Conservation (phyloP, 2,329 filamentous ascomycete species). For the Albifimbria verrucaria region DNA sequence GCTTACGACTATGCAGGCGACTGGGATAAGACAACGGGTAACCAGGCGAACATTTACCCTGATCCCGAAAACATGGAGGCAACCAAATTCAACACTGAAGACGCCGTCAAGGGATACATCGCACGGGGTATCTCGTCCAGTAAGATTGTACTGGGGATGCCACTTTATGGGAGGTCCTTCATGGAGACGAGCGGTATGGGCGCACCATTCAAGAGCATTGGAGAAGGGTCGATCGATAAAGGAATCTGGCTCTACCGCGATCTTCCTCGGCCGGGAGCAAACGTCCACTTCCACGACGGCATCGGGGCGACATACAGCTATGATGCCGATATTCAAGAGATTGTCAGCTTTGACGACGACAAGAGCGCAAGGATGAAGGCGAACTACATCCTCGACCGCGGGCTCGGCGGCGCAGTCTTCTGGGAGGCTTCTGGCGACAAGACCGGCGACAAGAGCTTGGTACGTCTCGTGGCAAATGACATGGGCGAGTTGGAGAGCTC, state of each 20-base stretch:
- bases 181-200: slow-evolving; percentile 65
- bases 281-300: slow-evolving; percentile 52
- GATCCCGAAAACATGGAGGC: slow-evolving; percentile 46
- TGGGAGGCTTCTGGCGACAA: slow-evolving; percentile 77
- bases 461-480: slow-evolving; percentile 44
- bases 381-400: slow-evolving; percentile 54
- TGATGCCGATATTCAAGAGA: slow-evolving; percentile 51
- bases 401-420: slow-evolving; percentile 75
- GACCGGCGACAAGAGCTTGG: slow-evolving; percentile 51
- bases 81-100: slow-evolving; percentile 68
- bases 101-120: slow-evolving; percentile 54
- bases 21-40: slow-evolving; percentile 61
- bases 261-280: slow-evolving; percentile 59
- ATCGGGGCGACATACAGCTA: slow-evolving; percentile 70
- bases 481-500: slow-evolving; percentile 47
- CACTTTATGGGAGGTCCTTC: slow-evolving; percentile 78
- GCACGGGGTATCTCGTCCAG: slow-evolving; percentile 51
- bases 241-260: slow-evolving; percentile 73
- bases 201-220: slow-evolving; percentile 58
- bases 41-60: slow-evolving; percentile 67
- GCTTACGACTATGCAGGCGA: slow-evolving; percentile 68
- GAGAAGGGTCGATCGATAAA: slow-evolving; percentile 52
- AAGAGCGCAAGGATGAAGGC: slow-evolving; percentile 59
- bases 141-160: slow-evolving; percentile 74
- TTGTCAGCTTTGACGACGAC: slow-evolving; percentile 69